Percentiles rank a stretch among this genome's conserved stretches.
Evolutionary conservation across 768 basidiomycete species (phyloP).

Genomic region (Rickenella mellea): DNA sequence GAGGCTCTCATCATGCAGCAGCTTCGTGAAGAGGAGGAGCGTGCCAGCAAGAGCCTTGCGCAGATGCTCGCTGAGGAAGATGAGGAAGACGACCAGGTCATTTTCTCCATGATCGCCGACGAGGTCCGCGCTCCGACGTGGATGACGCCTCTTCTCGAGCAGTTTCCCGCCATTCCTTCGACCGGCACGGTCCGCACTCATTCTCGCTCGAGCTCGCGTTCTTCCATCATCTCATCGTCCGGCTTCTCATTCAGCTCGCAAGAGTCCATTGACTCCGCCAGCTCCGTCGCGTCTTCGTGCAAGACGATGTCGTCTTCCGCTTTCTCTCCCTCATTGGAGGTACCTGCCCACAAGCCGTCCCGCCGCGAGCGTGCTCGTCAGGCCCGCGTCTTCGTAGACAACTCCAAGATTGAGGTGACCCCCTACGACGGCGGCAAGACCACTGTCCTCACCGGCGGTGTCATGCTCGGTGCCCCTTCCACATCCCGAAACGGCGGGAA

Average conservation of each 20-base stretch:
- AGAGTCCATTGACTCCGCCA: slow-evolving; percentile 35
- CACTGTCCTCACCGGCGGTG: slow-evolving; percentile 78
- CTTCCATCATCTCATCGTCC: slow-evolving; percentile 58
- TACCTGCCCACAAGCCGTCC: slow-evolving; percentile 36
- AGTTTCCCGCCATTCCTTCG: slow-evolving; percentile 38
- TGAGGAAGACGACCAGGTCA: slow-evolving; percentile 57
- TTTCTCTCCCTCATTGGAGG: slow-evolving; percentile 16
- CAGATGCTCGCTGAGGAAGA: slow-evolving; percentile 71
- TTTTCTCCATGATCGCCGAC: slow-evolving; percentile 68
- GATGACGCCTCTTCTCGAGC: slow-evolving; percentile 53
- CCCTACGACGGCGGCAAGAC: slow-evolving; percentile 86
- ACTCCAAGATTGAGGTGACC: slow-evolving; percentile 67
- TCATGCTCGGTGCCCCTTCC: slow-evolving; percentile 58
- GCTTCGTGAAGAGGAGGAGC: slow-evolving; percentile 8
- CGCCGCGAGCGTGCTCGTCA: slow-evolving; percentile 63
- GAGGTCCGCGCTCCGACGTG: slow-evolving; percentile 62
- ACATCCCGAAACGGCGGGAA: no score
- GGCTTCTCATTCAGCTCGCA: slow-evolving; percentile 59
- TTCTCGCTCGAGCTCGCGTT: slow-evolving; percentile 46
- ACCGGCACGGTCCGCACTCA: slow-evolving; percentile 17
- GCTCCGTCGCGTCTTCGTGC: no score
- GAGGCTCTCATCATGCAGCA: slow-evolving; percentile 11
- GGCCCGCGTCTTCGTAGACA: slow-evolving; percentile 65
- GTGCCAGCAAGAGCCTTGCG: slow-evolving; percentile 48
- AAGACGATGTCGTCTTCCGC: slow-evolving; percentile 33